Evolutionary conservation across 73 alveolate species (phyloP), one percentile per base, ranked within the genome.

Genomic region (Symbiodinium natans): DNA sequence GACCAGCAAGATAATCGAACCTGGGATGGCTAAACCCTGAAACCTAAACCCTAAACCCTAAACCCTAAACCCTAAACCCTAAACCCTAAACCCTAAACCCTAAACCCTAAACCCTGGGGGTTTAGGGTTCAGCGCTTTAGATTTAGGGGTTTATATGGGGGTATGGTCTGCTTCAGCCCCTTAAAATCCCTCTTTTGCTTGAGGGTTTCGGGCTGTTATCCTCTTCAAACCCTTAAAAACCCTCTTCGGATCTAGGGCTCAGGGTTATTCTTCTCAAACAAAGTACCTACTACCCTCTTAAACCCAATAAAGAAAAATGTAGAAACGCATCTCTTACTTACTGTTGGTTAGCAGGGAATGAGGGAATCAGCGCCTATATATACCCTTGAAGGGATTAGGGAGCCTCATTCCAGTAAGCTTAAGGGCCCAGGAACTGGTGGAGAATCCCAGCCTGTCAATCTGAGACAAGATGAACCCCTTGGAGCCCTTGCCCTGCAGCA

Each of bases 361-460:
- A 17, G 23, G 23, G 63, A 48, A 48, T 17, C 63, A 17, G 17
- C 8, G 17, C 63, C 63, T 8, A 8, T 8, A 48, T 10, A 48
- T 10, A 10, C 63, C 23, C 63, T 19, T 29, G 9, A 63, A 63
- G 8, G 8, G 80, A 63, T 34, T 36, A 25, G 82, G 83, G 74
- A 33, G 36, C 93, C 38, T 41, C 5, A 86, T 31, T 17, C 46
- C 56, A 15, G 54, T 48, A 54, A 86, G 46, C 36, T 39, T 27
- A 33, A 83, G 59, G n/a, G n/a, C n/a, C n/a, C n/a, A n/a, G n/a
- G n/a, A n/a, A n/a, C n/a, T n/a, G 27, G 95, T 88, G 38, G 95
- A 88, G 46, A 88, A 63, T 39, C 95, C 95, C 48, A 88, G 86
- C 19, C 95, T 68, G 13, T 68, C 86, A 36, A 82, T 88, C 80